phyloP scores from a whole-genome alignment of 2,329 filamentous ascomycete genomes.

The Diaporthe australafricana region DNA sequence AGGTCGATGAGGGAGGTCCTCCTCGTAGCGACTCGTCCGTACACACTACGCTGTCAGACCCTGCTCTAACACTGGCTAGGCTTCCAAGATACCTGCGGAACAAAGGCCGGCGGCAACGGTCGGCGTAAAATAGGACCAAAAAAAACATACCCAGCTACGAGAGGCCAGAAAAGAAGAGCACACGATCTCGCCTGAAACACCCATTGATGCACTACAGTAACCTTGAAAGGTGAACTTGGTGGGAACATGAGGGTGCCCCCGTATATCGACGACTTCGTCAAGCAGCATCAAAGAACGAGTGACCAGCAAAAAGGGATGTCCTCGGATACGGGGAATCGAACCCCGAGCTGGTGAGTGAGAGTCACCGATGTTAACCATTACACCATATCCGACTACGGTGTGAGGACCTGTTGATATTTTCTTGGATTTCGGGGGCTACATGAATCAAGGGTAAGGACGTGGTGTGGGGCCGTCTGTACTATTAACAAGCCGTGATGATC shows the following conservation, averaged over 20 bases:
- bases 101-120: neutral
- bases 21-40: neutral
- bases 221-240: no score
- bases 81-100: neutral
- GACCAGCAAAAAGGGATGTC: neutral
- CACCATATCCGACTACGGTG: conserved; percentile 36
- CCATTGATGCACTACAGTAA: no score
- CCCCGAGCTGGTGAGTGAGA: conserved; percentile 38
- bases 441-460: conserved; percentile 3
- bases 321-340: conserved; percentile 38
- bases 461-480: neutral
- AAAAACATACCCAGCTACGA: no score
- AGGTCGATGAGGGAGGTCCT: neutral
- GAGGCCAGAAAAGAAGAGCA: no score
- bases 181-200: no score
- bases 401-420: conserved; percentile 12
- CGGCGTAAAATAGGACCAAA: neutral
- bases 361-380: conserved; percentile 38
- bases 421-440: neutral
- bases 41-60: neutral
- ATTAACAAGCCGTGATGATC: neutral
- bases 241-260: no score
- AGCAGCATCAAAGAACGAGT: neutral
- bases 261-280: neutral
- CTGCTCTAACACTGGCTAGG: neutral